Evolutionary conservation across 768 basidiomycete genomes (phyloP), one percentile per base, ranked within the genome.

Genomic region (Boletus vermiculosoides): DNA sequence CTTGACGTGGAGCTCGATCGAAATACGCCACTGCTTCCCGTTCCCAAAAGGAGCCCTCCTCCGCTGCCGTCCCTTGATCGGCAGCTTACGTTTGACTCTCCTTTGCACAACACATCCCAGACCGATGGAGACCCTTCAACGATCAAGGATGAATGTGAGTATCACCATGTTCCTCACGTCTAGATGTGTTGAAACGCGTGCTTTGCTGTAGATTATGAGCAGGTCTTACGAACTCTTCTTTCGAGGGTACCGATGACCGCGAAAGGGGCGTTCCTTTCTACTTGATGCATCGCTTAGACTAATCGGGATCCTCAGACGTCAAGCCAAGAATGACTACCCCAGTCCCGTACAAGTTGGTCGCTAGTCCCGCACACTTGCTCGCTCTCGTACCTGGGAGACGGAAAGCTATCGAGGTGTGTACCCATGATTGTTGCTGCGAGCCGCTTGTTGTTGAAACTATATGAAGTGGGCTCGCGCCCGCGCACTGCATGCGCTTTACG

Each of bases 1-100:
- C 64, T 82, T 40, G 80, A 82, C 54, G 68, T 81, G 20, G 80
- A 81, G 52, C 73, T 82, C 12, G 76, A 80, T 53, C 74, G 77
- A 16, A 70, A 73, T 40, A 76, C 72, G 2, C 70, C 72, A 47
- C 63, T 82, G 4, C 70, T 75, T n/a, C 71, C 74, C 5, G 62
- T 63, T 20, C 59, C 62, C 0, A 60, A 60, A 33, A 58, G 66
- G 30, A 59, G 54, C 46, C 55, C 66, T 28, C 63, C 61, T 39
- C 52, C 63, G 3, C 49, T 73, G 1, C 70, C 71, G 15, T 57
- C 71, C 25, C 67, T 72, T 45, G 72, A 72, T 57, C 67, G 60
- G 9, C 61, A 57, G n/a, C 41, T 54, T 45, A 28, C 30, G 30
- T 48, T 41, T 18, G 51, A 52, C 36, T 45, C 56, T 39, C 36